A percentile compares a stretch with the other conserved stretches of the same genome.
Evolutionary conservation across 805 yeast species (phyloP).

Genomic region (Grigorovia yakushimaensis): DNA sequence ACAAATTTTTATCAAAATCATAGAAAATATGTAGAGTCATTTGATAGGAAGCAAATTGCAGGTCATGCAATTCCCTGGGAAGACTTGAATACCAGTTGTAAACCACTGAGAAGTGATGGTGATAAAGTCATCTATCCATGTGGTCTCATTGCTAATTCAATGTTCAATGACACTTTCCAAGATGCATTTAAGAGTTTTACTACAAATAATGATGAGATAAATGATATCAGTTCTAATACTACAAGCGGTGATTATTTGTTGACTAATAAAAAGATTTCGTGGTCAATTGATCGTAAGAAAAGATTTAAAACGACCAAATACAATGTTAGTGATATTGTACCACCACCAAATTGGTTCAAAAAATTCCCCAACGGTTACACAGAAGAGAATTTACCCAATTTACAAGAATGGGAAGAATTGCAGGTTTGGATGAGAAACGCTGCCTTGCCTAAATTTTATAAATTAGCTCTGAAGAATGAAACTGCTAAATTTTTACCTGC

Average conservation of each 20-base stretch:
- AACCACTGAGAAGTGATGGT: constrained; percentile 27
- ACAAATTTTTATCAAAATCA: constrained; percentile 93
- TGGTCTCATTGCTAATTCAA: constrained; percentile 72
- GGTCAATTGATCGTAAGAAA: constrained; percentile 53
- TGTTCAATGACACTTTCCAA: constrained; percentile 67
- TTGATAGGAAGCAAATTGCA: constrained; percentile 67
- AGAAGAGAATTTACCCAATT: constrained; percentile 56
- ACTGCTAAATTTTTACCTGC: constrained; percentile 37
- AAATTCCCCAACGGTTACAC: constrained; percentile 67
- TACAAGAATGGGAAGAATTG: constrained; percentile 55
- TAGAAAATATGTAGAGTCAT: constrained; percentile 82
- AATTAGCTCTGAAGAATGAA: constrained; percentile 68
- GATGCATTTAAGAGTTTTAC: constrained; percentile 32
- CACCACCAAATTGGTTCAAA: constrained; percentile 78
- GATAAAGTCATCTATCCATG: constrained; percentile 56
- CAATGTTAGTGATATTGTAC: constrained; percentile 50
- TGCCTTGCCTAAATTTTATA: constrained; percentile 81
- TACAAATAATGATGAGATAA: not conserved
- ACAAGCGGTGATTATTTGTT: constrained; percentile 29
- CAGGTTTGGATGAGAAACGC: constrained; percentile 93
- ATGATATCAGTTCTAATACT: constrained; percentile 18
- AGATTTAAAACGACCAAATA: constrained; percentile 58
- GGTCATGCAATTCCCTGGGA: constrained; percentile 57
- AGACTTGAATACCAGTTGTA: constrained; percentile 37
- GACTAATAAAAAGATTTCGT: constrained; percentile 51